Evolutionary conservation across 768 basidiomycete species (phyloP).

Genomic region (Antrodiella citrinella): DNA sequence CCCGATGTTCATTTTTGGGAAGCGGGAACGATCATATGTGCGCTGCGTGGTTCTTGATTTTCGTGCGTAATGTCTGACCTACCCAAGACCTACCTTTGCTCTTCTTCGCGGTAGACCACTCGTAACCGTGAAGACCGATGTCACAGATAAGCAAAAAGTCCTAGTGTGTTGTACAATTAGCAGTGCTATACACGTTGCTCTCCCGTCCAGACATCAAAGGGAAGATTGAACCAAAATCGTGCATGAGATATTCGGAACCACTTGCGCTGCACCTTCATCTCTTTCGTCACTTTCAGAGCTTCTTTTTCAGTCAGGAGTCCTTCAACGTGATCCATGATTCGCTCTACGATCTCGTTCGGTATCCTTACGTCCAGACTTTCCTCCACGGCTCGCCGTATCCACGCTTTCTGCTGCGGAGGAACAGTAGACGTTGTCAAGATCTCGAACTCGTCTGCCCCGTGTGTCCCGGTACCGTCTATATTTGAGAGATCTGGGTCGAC

Average conservation of each 20-base stretch:
- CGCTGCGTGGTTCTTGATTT: too few species aligned
- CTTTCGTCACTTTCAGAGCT: conserved; percentile 25
- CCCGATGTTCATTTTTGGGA: conserved; percentile 38
- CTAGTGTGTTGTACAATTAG: too few species aligned
- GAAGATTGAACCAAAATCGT: conserved; percentile 40
- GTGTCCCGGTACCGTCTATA: conserved; percentile 30
- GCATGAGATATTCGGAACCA: conserved; percentile 34
- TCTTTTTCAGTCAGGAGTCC: conserved; percentile 32
- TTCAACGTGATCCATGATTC: conserved; percentile 30
- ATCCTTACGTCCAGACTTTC: conserved; percentile 28
- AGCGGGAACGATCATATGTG: conserved; percentile 33
- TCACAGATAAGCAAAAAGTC: too few species aligned
- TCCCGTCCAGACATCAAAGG: conserved; percentile 37
- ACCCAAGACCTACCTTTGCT: too few species aligned
- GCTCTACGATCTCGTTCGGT: conserved; percentile 37
- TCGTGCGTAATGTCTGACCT: too few species aligned
- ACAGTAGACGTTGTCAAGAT: conserved; percentile 36
- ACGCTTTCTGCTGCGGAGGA: conserved; percentile 41
- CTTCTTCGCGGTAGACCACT: too few species aligned
- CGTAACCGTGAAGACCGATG: too few species aligned
- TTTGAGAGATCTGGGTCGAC: conserved; percentile 22
- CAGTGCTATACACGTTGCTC: too few species aligned
- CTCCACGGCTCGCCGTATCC: conserved; percentile 33
- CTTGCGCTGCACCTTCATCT: conserved; percentile 26
- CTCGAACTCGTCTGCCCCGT: conserved; percentile 12